Evolutionary conservation across 2,329 filamentous ascomycete genomes (phyloP), one percentile per base, ranked within the genome.

Genomic region (Rhinocladiella similis): DNA sequence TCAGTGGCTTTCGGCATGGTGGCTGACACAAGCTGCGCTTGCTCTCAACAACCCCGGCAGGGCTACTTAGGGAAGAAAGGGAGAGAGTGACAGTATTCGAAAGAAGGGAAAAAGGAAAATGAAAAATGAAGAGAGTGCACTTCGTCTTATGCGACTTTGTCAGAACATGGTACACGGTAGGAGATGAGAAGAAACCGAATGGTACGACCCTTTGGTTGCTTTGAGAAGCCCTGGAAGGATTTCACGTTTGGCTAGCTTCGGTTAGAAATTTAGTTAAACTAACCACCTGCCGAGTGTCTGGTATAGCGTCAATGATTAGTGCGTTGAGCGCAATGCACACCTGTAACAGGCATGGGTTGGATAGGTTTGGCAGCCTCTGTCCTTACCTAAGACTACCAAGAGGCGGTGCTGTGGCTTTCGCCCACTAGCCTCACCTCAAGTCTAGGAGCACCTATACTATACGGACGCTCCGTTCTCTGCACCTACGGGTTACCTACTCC

Each of bases 1-100:
- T 84, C 79, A 54, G 73, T 69, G 54, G 75, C 65, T 65, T 70
- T 61, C 63, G 71, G 70, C 74, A 77, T 76, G 47, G 46, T 71
- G 69, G 41, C 50, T 19, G 18, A 35, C n/a, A 22, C n/a, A 36
- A 45, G 41, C 20, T 46, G 25, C 12, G 10, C 5, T 25, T 16
- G 12, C 43, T 46, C 12, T 49, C 16, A 18, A 18, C 16, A 18
- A 22, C 27, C 4, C 16, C 9, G 35, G 16, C n/a, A 9, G 14
- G 14, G n/a, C 22, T 5, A 33, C 7, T 10, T 29, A 5, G 6
- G 46, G 19, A 18, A 25, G 25, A 14, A 14, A 43, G n/a, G 27
- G 20, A 56, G 52, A n/a, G 54, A 56, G 54, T 48, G 54, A 56
- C 49, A 29, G 25, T 14, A 20, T 16, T 22, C 16, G 20, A 38